Base-by-base conservation (phyloP, 2,329 filamentous ascomycete species). In the Hysterium pulicare region DNA sequence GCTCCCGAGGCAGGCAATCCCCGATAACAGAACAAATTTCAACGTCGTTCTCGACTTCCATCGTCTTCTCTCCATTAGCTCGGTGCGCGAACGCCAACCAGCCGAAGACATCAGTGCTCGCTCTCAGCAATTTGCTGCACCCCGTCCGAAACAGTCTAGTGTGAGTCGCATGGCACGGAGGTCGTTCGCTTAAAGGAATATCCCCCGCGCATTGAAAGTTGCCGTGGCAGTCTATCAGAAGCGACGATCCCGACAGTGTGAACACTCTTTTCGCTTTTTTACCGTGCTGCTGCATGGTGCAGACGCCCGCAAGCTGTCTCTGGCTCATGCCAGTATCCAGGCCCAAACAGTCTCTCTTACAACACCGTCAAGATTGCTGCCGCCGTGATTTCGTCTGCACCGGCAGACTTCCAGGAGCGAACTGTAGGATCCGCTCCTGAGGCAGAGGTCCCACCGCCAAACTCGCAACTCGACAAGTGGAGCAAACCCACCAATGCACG, bases 71-170 rank as follows among this genome's bases (percentile, higher is more conserved):
- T 5, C 35, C 22, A 11, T 38, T 20, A 19, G 3, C 17, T 11
- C 22, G 11, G 3, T 20, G 19, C 35, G 8, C 13, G 24, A 8
- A 28, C 24, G 8, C 13, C 8, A 28, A 13, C 22, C 35, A 11
- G 20, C 35, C 22, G 20, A 13, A 8, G 3, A 3, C 17, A n/a
- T 22, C 28, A n/a, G 38, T 20, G 13, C 30, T 26, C 28, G 13
- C 19, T 26, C 20, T 10, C 48, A 48, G 44, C 44, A 37, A n/a
- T 37, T 37, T 28, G 32, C 48, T 51, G 24, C 37, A 21, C 15
- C n/a, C n/a, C 21, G 36, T 19, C 36, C 10, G 24, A 38, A 38
- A 11, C 13, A 20, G 23, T 16, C 24, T 31, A 39, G 37, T 7
- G 10, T 8, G 10, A 13, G 24, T 39, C 15, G 34, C 34, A 37